Evolutionary conservation across 257 asterid genomes (phyloP), one percentile per base, ranked within the genome.

Genomic region (Asclepias syriaca): DNA sequence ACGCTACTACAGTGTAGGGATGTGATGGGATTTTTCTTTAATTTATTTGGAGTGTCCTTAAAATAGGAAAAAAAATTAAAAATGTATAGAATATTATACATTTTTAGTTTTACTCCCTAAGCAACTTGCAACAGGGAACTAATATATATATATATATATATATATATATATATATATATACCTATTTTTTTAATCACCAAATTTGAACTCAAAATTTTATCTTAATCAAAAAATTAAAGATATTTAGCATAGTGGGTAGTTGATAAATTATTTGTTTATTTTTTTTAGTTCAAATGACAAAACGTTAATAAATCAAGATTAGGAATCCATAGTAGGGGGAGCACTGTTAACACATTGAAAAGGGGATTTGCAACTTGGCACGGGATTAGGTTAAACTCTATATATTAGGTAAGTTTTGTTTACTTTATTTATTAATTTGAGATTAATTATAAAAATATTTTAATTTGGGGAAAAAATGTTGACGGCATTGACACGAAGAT

Each of bases 21-120:
- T 15, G 54, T 45, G 63, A 49, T 70, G 64, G 55, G 50, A 10
- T 15, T 15, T 70, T 69, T 18, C 40, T 59, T 61, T 66, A 34
- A 34, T 29, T 66, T n/a, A 7, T 22, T 39, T 57, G 24, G 3
- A 66, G 12, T 40, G 51, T 49, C 24, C n/a, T 3, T 64, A 61
- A 66, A 53, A 61, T 32, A 8, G 67, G 40, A 40, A 40, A 40
- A 24, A 24, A 24, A 24, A 24, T 24, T 24, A 24, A 24, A 24
- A 24, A 24, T 24, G 27, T 24, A 24, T 24, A 24, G 27, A 24
- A 24, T 24, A 24, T 24, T 24, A 24, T 24, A 24, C 27, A 29
- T 29, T 29, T 29, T 5, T 8, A 43, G 11, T 43, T 18, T 27
- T 14, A 15, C 21, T 50, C 21, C 56, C 21, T 50, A 50, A 50